phyloP scores from a whole-genome alignment of 106 monocot genomes.

The Posidonia australis region DNA sequence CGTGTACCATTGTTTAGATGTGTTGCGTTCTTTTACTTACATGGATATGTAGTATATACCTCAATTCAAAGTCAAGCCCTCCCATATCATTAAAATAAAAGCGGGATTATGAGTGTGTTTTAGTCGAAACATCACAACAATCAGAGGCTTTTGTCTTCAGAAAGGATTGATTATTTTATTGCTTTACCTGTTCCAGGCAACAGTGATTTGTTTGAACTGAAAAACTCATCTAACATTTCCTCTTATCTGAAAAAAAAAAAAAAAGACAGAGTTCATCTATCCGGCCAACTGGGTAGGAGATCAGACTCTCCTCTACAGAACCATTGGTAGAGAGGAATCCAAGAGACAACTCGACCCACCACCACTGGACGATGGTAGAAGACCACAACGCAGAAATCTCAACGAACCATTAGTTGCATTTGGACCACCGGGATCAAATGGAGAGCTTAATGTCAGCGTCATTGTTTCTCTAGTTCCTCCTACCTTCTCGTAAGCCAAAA shows the following conservation, averaged over 20 bases:
- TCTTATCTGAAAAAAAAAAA: not conserved
- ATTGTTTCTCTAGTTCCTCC: constrained; percentile 58
- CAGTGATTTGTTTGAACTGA: too few relatives aligned
- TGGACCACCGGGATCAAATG: constrained; percentile 74
- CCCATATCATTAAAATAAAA: too few relatives aligned
- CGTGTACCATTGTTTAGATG: too few relatives aligned
- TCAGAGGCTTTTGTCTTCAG: too few relatives aligned
- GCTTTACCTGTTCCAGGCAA: too few relatives aligned
- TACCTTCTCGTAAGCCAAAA: constrained; percentile 65
- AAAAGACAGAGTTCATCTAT: constrained; percentile 65
- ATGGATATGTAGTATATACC: too few relatives aligned
- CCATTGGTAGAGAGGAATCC: constrained; percentile 43
- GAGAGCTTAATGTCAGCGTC: constrained; percentile 92
- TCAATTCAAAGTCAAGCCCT: too few relatives aligned
- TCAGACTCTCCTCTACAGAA: constrained; percentile 65
- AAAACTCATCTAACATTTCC: too few relatives aligned
- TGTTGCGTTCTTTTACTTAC: too few relatives aligned
- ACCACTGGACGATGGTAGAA: constrained; percentile 3
- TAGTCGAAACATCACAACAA: too few relatives aligned
- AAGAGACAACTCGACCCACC: constrained; percentile 48
- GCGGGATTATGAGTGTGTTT: too few relatives aligned
- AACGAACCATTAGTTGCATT: constrained; percentile 65
- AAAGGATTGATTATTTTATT: too few relatives aligned
- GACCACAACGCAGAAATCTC: constrained; percentile 5
- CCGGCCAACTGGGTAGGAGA: constrained; percentile 89